Evolutionary conservation across 306 rosid species (phyloP).

Genomic region (Macrotyloma uniflorum): DNA sequence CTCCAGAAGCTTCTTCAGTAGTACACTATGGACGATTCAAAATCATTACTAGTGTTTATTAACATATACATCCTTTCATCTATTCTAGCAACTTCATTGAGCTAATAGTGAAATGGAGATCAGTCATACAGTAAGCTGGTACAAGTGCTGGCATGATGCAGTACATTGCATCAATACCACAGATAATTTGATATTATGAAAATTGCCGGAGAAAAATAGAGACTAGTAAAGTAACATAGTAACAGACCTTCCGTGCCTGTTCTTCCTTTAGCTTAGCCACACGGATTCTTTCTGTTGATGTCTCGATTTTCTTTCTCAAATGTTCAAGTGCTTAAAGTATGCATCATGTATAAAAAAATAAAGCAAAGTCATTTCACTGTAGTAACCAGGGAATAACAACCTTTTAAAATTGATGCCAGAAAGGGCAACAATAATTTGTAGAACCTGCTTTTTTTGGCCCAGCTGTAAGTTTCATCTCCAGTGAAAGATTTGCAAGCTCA

Average conservation of each 20-base stretch:
- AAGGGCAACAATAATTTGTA: slow-evolving; percentile 33
- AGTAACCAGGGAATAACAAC: slow-evolving; percentile 28
- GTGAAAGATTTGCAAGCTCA: slow-evolving; percentile 70
- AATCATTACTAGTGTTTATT: neutral
- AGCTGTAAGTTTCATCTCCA: slow-evolving; percentile 93
- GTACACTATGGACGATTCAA: slow-evolving; percentile 32
- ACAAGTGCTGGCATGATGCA: slow-evolving; percentile 2
- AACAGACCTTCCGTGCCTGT: slow-evolving; percentile 66
- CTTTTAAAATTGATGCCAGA: neutral
- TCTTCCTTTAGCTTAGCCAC: slow-evolving; percentile 85
- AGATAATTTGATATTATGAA: slow-evolving; percentile 29
- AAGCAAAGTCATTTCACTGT: slow-evolving; percentile 41
- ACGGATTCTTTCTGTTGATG: slow-evolving; percentile 72
- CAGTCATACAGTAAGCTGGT: slow-evolving; percentile 19
- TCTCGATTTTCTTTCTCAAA: slow-evolving; percentile 89
- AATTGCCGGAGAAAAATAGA: slow-evolving; percentile 13
- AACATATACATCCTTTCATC: slow-evolving; percentile 3
- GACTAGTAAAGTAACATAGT: slow-evolving; percentile 36
- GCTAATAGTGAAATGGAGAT: slow-evolving; percentile 12
- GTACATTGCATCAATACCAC: neutral
- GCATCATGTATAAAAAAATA: slow-evolving; percentile 36
- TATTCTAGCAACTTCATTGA: slow-evolving; percentile 11
- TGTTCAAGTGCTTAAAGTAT: slow-evolving; percentile 78
- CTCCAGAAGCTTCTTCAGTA: slow-evolving; percentile 16
- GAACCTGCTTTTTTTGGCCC: slow-evolving; percentile 98